A percentile compares a stretch with the other conserved stretches of the same genome.
These are phyloP conservation scores for Fraxinus dipetala DNA, from an alignment of 305 asterid species.

Conservation along the genomic window DNA sequence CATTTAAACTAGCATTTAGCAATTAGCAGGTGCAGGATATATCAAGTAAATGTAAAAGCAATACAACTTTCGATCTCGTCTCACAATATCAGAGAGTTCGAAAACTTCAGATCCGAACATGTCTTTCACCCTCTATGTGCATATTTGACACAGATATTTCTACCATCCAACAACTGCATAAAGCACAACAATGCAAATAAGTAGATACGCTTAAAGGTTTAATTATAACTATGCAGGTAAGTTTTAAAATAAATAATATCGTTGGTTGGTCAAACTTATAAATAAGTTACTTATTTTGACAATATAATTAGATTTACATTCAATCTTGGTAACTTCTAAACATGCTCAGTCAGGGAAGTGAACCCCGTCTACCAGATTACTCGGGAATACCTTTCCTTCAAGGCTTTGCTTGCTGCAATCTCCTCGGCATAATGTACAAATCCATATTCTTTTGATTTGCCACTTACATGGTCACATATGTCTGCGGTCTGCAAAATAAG, in stretches of 20 bases:
- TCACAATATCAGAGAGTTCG: neutral
- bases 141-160: constrained; percentile 52
- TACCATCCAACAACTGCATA: constrained; percentile 58
- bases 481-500: constrained; percentile 36
- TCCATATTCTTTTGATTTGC: constrained; percentile 76
- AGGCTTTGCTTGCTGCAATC: constrained; percentile 55
- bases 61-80: neutral
- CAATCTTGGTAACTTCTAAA: neutral
- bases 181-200: constrained; percentile 8
- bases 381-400: constrained; percentile 34
- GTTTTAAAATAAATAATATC: neutral
- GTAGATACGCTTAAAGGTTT: neutral
- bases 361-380: neutral
- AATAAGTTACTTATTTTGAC: neutral
- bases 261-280: neutral
- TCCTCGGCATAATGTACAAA: constrained; percentile 54
- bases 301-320: neutral
- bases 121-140: constrained; percentile 34
- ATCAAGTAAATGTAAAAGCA: neutral
- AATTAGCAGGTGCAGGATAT: neutral
- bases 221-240: neutral
- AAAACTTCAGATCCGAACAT: constrained; percentile 20
- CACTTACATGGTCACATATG: constrained; percentile 62
- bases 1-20: neutral
- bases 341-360: neutral